phyloP scores from a whole-genome alignment of 163 green algal species.

The Chlamydomonas reinhardtii region DNA sequence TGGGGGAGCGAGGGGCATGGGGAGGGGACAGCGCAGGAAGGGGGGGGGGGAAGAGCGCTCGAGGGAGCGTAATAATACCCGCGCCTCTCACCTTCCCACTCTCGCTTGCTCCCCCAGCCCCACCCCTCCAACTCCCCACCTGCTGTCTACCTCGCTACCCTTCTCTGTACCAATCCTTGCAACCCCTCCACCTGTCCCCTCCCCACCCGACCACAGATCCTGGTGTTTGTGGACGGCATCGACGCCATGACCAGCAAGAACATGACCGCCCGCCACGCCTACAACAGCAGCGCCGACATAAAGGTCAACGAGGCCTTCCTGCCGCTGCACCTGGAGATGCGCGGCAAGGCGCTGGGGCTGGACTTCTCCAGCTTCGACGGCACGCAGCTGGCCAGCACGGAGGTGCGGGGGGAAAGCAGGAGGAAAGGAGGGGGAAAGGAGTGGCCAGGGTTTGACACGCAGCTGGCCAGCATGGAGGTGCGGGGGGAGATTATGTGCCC shows the following conservation, averaged over 20 bases:
- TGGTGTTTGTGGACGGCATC: conserved; percentile 85
- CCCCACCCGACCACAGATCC: conserved; percentile 54
- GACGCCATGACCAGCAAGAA: conserved; percentile 81
- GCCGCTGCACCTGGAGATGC: conserved; percentile 71
- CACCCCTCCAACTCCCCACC: too few species aligned
- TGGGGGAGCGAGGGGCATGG: too few species aligned
- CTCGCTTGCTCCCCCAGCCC: too few species aligned
- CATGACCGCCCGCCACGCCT: conserved; percentile 69
- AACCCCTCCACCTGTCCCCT: background rate
- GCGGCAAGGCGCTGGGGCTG: conserved; percentile 69
- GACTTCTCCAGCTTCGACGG: conserved; percentile 77
- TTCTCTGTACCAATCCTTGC: too few species aligned
- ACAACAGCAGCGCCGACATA: conserved; percentile 59
- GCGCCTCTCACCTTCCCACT: too few species aligned
- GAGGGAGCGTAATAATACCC: too few species aligned
- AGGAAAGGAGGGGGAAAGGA: background rate
- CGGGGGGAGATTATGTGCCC: too few species aligned
- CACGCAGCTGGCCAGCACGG: conserved; percentile 38
- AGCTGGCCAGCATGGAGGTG: too few species aligned
- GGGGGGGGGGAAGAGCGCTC: too few species aligned
- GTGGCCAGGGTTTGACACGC: too few species aligned
- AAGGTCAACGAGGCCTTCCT: conserved; percentile 60
- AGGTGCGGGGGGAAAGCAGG: background rate
- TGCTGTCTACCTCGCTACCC: too few species aligned
- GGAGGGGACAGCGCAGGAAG: too few species aligned